Evolutionary conservation across 2,329 filamentous ascomycete species (phyloP).

Genomic region (Fusarium burgessii): DNA sequence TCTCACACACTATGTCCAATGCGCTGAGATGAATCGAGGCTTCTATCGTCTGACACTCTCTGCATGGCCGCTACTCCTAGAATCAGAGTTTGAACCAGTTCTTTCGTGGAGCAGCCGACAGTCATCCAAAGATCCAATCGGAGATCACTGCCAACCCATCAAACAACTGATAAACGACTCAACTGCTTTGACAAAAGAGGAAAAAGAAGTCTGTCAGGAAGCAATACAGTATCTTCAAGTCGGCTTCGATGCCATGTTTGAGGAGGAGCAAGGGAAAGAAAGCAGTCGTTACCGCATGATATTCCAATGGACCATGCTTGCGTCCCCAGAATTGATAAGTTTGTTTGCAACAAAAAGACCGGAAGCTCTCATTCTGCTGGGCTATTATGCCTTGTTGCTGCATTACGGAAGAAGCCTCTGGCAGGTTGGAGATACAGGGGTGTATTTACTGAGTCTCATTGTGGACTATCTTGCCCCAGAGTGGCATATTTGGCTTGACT

Average conservation of each 20-base stretch:
- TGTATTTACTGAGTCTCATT: conserved; percentile 17
- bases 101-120: conserved; percentile 13
- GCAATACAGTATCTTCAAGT: conserved; percentile 17
- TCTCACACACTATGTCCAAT: conserved; percentile 10
- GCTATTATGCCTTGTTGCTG: conserved; percentile 25
- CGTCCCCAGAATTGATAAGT: background rate
- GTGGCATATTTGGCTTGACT: conserved; percentile 24
- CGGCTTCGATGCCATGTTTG: conserved; percentile 16
- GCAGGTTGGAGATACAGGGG: conserved; percentile 22
- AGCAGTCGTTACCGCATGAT: conserved; percentile 18
- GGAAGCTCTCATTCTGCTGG: conserved; percentile 6
- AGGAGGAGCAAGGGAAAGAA: rapidly evolving
- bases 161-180: background rate
- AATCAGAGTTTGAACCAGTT: conserved; percentile 14
- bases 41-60: conserved; percentile 8
- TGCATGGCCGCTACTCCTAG: background rate
- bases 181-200: rapidly evolving
- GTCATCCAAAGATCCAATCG: background rate
- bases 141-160: conserved; percentile 1
- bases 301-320: conserved; percentile 33
- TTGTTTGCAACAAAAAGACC: background rate
- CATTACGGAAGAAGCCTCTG: conserved; percentile 24
- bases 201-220: background rate
- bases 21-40: conserved; percentile 23
- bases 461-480: conserved; percentile 6